Base-by-base conservation (phyloP, 768 basidiomycete genomes). In the Porpolomopsis calyptriformis region DNA sequence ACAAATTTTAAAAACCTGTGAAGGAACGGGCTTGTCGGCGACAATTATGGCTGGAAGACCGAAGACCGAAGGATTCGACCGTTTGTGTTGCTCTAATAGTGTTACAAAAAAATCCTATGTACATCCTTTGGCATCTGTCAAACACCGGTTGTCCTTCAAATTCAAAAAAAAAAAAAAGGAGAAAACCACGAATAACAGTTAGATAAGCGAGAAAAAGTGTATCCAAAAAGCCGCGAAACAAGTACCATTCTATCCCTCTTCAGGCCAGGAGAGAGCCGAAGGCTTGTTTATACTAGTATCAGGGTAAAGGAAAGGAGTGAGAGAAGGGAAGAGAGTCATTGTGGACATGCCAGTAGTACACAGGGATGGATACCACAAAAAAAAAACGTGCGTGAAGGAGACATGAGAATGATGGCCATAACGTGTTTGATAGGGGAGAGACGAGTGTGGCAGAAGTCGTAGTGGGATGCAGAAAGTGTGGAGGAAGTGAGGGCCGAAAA, bases 401-500 rank as follows among this genome's bases (percentile, higher is more conserved):
- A 27, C n/a, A 11, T 40, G 46, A 39, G 11, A 10, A 40, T 36
- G 38, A 45, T 36, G 18, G 45, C 12, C 35, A 16, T 9, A 16
- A 24, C 14, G 20, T 37, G 34, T 18, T 24, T 27, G 23, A 18
- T 25, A 18, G 16, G 7, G 19, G 26, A 43, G 12, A 22, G 24
- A 18, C 12, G 29, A 18, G 29, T 40, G 36, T 16, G 24, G 39
- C 36, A 23, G 27, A 23, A 31, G 38, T 24, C 41, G 52, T 49
- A 39, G 34, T 43, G 19, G 49, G 47, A 45, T 45, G 36, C 47
- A 36, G 52, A 40, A 51, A 27, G 29, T 40, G 36, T 31, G 29
- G 10, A 43, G 51, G 53, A 51, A 56, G 52, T 50, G 34, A 55
- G 50, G 45, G 42, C 46, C 43, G 46, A 41, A 23, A 42, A 24